A percentile compares a stretch with the other conserved stretches of the same genome.
Conservation (phyloP, 106 monocot genomes). For the Amphibolis antarctica region DNA sequence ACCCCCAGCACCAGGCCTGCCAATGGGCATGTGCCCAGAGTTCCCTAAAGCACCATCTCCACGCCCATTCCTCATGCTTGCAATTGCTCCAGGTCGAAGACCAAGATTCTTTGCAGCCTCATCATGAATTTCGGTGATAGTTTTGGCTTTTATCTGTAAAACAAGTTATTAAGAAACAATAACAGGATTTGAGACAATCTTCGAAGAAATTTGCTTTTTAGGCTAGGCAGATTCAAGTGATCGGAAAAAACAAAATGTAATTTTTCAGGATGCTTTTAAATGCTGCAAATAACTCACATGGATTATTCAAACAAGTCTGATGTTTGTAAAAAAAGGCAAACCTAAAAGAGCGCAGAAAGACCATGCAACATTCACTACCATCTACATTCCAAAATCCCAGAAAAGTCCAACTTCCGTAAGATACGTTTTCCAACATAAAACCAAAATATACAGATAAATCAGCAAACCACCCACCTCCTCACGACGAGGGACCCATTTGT, state of each 20-base stretch:
- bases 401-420: no score
- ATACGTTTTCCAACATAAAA: not conserved
- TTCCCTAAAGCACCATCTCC: constrained; percentile 11
- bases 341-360: no score
- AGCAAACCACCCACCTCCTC: constrained; percentile 38
- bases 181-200: no score
- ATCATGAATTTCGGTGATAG: constrained; percentile 78
- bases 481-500: constrained; percentile 62
- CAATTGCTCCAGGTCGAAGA: constrained; percentile 69
- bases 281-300: no score
- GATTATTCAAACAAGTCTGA: no score
- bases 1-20: constrained; percentile 58
- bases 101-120: constrained; percentile 95
- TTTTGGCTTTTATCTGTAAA: constrained; percentile 81
- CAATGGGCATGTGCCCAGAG: constrained; percentile 33
- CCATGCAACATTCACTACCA: no score
- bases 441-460: not conserved
- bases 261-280: no score
- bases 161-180: not conserved
- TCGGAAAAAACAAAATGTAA: no score
- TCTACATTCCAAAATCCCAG: no score
- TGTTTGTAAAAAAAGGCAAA: no score
- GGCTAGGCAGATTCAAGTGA: no score
- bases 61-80: constrained; percentile 60
- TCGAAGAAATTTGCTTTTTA: no score